Evolutionary conservation across 176 grass and related monocot genomes (phyloP).

Genomic region (Musa troglodytarum): DNA sequence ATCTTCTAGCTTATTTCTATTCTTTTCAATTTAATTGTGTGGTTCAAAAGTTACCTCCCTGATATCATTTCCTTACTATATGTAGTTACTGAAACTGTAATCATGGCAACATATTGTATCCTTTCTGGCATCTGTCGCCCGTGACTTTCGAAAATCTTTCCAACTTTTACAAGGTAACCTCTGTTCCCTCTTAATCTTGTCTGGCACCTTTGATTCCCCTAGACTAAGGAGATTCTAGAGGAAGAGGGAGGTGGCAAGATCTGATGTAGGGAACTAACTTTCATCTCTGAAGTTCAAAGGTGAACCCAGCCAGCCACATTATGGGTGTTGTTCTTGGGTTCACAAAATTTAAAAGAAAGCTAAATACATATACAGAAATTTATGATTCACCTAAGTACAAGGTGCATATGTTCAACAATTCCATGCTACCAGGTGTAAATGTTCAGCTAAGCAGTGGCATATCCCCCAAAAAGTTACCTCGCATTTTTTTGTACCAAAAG

Average conservation of each 20-base stretch:
- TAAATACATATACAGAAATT: neutral
- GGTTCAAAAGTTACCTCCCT: too few species aligned
- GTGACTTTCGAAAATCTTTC: neutral
- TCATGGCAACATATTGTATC: neutral
- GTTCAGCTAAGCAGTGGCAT: neutral
- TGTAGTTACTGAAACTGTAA: too few species aligned
- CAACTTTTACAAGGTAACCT: too few species aligned
- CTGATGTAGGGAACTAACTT: conserved; percentile 13
- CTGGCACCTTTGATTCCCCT: conserved; percentile 19
- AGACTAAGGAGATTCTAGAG: conserved; percentile 16
- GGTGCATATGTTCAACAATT: too few species aligned
- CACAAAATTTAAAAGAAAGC: conserved; percentile 2
- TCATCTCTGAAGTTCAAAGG: conserved; percentile 15
- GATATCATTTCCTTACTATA: too few species aligned
- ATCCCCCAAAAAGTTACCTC: conserved; percentile 34
- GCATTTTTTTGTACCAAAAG: conserved; percentile 49
- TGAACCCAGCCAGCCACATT: neutral
- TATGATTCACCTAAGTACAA: neutral
- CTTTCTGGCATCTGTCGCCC: neutral
- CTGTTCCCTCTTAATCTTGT: neutral
- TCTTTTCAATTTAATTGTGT: too few species aligned
- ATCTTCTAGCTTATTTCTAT: too few species aligned
- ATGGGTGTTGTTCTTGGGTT: conserved; percentile 1
- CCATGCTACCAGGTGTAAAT: neutral
- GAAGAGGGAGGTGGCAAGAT: conserved; percentile 20